Conservation (phyloP, 176 grass and related monocot genomes). For the Musa troglodytarum region DNA sequence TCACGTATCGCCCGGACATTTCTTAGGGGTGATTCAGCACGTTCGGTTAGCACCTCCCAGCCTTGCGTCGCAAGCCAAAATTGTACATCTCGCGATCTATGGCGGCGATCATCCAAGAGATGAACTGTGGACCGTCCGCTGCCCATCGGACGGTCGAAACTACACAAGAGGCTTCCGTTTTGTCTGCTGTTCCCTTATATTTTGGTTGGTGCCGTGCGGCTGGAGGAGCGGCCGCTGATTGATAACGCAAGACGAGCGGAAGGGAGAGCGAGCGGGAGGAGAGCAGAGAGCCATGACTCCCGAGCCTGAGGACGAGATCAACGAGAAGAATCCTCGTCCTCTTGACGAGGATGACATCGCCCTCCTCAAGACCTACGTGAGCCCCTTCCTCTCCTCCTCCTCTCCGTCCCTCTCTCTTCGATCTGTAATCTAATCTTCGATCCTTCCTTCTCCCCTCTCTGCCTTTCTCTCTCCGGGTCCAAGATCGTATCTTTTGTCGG, state of each 20-base stretch:
- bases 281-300: constrained; percentile 41
- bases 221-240: not conserved
- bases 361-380: constrained; percentile 71
- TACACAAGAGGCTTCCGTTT: too few species aligned
- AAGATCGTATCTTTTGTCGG: not conserved
- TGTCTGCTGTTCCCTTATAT: too few species aligned
- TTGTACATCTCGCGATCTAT: too few species aligned
- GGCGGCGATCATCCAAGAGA: too few species aligned
- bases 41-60: too few species aligned
- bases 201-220: too few species aligned
- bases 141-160: too few species aligned
- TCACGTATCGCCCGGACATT: too few species aligned
- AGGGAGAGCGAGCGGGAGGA: not conserved
- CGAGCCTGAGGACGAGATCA: constrained; percentile 58
- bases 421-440: not conserved
- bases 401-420: not conserved
- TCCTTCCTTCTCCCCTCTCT: not conserved
- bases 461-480: not conserved
- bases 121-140: too few species aligned
- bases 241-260: not conserved
- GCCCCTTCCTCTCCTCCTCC: not conserved
- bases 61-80: too few species aligned
- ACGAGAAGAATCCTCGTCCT: constrained; percentile 61
- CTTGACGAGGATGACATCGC: constrained; percentile 90
- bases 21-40: too few species aligned